phyloP scores from a whole-genome alignment of 441 rosid species.

The Adansonia madagascariensis region DNA sequence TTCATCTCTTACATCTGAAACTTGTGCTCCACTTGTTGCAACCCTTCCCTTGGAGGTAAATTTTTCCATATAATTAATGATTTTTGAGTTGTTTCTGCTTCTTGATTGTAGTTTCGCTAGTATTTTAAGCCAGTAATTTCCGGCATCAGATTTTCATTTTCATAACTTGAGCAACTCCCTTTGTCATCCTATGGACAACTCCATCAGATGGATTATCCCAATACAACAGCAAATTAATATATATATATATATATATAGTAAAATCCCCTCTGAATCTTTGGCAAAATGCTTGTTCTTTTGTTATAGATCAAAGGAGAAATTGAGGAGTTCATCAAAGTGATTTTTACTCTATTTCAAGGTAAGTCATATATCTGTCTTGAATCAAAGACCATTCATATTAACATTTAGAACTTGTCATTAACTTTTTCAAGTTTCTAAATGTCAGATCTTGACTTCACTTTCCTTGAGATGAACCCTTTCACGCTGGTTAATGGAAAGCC shows the following conservation, averaged over 20 bases:
- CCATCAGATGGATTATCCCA: neutral
- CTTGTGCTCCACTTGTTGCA: constrained; percentile 66
- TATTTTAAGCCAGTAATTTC: neutral
- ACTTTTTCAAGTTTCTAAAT: constrained; percentile 29
- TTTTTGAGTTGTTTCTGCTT: neutral
- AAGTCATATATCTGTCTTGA: constrained; percentile 14
- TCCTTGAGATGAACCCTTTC: constrained; percentile 98
- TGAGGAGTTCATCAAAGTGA: constrained; percentile 70
- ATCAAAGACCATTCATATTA: neutral
- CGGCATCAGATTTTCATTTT: neutral
- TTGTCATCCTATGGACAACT: neutral
- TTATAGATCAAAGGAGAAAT: constrained; percentile 68
- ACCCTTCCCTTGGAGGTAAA: constrained; percentile 76
- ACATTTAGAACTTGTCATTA: constrained; percentile 11
- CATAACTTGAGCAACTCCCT: neutral
- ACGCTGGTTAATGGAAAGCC: constrained; percentile 87
- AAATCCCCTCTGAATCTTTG: constrained; percentile 9
- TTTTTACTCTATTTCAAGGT: constrained; percentile 85
- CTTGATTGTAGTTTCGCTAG: neutral
- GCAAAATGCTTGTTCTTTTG: constrained; percentile 15
- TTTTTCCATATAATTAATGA: constrained; percentile 20
- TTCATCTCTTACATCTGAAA: constrained; percentile 48
- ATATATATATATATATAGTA: neutral
- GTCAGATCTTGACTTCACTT: constrained; percentile 91
- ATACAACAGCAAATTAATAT: neutral